Conservation (phyloP, 805 yeast species). For the Myxozyma neglecta region DNA sequence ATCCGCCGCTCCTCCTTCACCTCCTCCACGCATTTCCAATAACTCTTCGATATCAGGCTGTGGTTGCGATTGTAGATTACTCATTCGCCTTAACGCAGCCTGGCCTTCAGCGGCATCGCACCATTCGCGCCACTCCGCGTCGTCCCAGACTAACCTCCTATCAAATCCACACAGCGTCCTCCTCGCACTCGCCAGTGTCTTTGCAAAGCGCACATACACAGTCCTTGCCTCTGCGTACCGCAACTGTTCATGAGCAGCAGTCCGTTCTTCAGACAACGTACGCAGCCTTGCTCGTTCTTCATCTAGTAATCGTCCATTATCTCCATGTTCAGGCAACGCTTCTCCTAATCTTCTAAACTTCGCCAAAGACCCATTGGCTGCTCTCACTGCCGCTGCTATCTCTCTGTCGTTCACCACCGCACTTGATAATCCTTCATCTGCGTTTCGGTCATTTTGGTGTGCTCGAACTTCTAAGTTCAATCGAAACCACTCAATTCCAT, state of each 20-base stretch:
- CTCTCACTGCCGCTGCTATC: slow-evolving; percentile 7
- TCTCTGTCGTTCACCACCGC: neutral
- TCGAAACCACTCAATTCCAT: slow-evolving; percentile 53
- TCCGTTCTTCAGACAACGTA: neutral
- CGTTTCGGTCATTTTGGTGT: neutral
- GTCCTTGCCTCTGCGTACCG: slow-evolving; percentile 26
- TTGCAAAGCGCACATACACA: slow-evolving; percentile 29
- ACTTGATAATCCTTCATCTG: slow-evolving; percentile 12
- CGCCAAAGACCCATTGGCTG: neutral
- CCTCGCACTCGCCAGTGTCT: slow-evolving; percentile 30
- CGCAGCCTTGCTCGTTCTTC: neutral
- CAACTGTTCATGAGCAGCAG: slow-evolving; percentile 18
- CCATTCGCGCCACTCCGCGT: slow-evolving; percentile 28
- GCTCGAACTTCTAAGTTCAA: neutral
- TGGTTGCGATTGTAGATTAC: slow-evolving; percentile 5
- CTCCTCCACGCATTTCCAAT: slow-evolving; percentile 4
- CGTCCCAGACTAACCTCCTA: slow-evolving; percentile 36
- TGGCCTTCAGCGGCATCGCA: slow-evolving; percentile 23
- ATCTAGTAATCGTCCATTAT: slow-evolving; percentile 30
- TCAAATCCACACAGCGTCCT: slow-evolving; percentile 39
- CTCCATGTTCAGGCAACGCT: slow-evolving; percentile 33
- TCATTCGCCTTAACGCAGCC: slow-evolving; percentile 9
- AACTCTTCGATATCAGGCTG: slow-evolving; percentile 12
- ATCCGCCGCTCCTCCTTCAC: neutral
- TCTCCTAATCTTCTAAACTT: slow-evolving; percentile 20